Base-by-base conservation (phyloP, 306 rosid genomes). In the Ormosia emarginata region DNA sequence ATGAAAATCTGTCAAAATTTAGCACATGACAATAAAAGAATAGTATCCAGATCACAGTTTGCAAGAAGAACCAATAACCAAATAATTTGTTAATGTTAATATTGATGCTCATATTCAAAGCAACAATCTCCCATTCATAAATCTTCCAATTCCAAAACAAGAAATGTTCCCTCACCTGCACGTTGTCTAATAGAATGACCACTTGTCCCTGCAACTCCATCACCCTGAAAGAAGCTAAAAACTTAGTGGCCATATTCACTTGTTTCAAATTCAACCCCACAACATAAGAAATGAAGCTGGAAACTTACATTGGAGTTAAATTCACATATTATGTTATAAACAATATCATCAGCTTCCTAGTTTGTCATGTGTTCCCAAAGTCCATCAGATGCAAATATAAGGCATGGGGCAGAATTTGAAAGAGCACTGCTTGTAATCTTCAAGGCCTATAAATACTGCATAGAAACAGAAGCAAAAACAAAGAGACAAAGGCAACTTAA, bases 1-100 rank as follows among this genome's bases (percentile, higher is more conserved):
- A 95, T 37, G 89, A 88, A 88, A 92, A 95, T 78, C 88, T 86
- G 72, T 92, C 98, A 69, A 95, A 90, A 88, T 89, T 87, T 46
- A 95, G 94, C 82, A 95, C 99, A 97, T 92, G 89, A 29, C 15
- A 68, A 81, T 6, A 77, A 13, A 81, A 72, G 81, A 85, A 85
- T 14, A 17, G 76, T 17, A 76, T 33, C 30, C 30, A 71, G 61
- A 50, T 53, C 10, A 61, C 8, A 78, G 63, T 83, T 79, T 67
- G 36, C 29, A 2, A 62, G 56, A 65, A 64, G 53, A 78, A 11
- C 46, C 66, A 77, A 57, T 46, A 72, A 76, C 58, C 50, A 79
- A 17, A 40, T 59, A 64, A 39, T 59, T 32, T 68, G 14, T 79
- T 15, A 67, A 61, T 30, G 14, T 9, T 46, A 39, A 65, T 36